Evolutionary conservation across 208 protist genomes (phyloP).

Genomic region (Leishmania mexicana): DNA sequence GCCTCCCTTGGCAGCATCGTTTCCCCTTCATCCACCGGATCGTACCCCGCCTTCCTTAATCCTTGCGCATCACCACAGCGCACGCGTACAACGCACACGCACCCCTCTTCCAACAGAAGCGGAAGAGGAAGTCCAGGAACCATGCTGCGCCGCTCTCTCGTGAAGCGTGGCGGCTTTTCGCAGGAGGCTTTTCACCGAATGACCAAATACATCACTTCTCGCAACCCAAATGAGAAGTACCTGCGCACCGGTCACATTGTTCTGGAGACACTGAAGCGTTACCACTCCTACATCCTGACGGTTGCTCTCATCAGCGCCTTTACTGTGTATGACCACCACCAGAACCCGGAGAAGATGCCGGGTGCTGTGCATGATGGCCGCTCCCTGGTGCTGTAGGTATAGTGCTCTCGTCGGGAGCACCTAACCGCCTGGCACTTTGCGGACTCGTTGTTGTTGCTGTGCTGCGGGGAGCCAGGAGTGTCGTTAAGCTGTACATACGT

Average conservation of each 20-base stretch:
- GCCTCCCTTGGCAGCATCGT: neutral
- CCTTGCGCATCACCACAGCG: neutral
- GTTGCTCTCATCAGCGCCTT: conserved; percentile 63
- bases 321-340: conserved; percentile 65
- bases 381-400: conserved; percentile 73
- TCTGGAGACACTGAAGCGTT: conserved; percentile 80
- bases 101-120: neutral
- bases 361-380: conserved; percentile 75
- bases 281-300: conserved; percentile 79
- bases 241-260: conserved; percentile 84
- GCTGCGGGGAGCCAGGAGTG: neutral
- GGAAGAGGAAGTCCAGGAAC: neutral
- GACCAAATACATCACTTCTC: conserved; percentile 88
- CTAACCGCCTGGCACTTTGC: neutral
- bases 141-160: conserved; percentile 35
- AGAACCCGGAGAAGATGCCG: conserved; percentile 63
- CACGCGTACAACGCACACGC: neutral
- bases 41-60: neutral
- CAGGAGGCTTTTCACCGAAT: conserved; percentile 87
- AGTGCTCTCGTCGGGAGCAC: neutral
- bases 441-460: neutral
- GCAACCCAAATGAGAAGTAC: conserved; percentile 87
- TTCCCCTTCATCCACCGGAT: neutral
- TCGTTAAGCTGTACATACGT: neutral
- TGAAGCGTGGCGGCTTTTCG: conserved; percentile 52